Evolutionary conservation across 2,329 filamentous ascomycete species (phyloP).

Genomic region (Purpureocillium lavendulum): DNA sequence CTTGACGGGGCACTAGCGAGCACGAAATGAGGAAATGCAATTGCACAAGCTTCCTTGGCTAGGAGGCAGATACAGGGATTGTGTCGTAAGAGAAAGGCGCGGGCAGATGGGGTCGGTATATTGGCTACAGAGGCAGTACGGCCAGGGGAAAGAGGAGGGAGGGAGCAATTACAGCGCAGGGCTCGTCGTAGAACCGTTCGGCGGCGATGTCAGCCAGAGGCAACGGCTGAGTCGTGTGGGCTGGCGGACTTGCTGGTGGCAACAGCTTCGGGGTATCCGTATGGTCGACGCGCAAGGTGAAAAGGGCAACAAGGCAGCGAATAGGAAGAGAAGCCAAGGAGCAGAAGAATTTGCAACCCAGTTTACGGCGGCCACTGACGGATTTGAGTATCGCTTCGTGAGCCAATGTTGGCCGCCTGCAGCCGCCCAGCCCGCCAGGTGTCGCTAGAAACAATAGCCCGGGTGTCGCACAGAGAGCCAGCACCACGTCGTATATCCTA

Average conservation of each 20-base stretch:
- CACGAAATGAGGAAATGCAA: constrained; percentile 31
- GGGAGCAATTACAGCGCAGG: not conserved
- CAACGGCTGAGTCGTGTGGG: constrained; percentile 4
- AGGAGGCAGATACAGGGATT: not conserved
- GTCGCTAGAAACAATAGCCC: no score
- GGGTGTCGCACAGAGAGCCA: no score
- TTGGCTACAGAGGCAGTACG: not conserved
- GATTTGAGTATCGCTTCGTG: no score
- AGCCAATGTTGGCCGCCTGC: no score
- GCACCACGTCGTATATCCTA: no score
- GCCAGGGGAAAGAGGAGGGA: not conserved
- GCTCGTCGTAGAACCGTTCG: constrained; percentile 1
- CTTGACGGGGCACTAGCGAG: no score
- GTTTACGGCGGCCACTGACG: no score
- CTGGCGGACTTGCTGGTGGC: constrained; percentile 16
- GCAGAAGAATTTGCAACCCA: not conserved
- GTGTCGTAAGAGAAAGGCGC: no score
- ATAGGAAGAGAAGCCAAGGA: not conserved
- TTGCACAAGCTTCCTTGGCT: constrained; percentile 9
- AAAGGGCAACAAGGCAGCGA: no score
- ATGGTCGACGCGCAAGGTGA: constrained; percentile 4
- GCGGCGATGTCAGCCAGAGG: not conserved
- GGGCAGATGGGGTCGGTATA: no score
- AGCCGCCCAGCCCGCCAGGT: no score
- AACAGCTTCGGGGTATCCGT: constrained; percentile 16